These are phyloP conservation scores for Gracilaria gracilis DNA, from an alignment of 23 red algal species.

Conservation along the genomic window DNA sequence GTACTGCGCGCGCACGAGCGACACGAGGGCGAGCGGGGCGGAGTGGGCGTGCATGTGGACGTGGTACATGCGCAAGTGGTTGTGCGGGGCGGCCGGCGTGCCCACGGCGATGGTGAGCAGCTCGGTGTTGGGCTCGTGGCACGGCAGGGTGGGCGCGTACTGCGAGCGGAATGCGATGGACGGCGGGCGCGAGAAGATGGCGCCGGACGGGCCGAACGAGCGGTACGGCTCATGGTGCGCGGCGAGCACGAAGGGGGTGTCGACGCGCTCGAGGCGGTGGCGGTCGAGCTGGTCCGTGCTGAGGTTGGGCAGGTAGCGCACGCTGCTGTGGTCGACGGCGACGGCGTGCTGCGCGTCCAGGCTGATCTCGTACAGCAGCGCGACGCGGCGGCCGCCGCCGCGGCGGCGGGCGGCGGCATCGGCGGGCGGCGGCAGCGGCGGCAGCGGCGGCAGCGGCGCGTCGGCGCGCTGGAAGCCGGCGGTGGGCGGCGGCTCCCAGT, in stretches of 20 bases:
- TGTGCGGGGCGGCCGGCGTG: neutral
- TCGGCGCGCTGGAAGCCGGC: conserved; percentile 22
- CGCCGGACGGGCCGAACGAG: neutral
- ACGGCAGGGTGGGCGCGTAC: neutral
- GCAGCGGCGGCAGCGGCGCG: neutral
- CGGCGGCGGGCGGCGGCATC: neutral
- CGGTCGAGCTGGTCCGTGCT: neutral
- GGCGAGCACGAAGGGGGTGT: neutral
- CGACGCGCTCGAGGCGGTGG: neutral
- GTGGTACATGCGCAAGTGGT: neutral
- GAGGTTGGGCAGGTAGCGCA: neutral
- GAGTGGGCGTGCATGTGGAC: neutral
- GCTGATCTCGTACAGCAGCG: neutral
- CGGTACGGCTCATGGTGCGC: conserved; percentile 22
- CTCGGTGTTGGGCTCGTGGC: neutral
- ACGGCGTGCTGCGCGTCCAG: neutral
- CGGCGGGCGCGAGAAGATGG: neutral
- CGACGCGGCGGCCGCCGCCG: neutral
- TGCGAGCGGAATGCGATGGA: too few relatives aligned
- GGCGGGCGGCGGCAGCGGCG: neutral
- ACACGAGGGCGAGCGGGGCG: conserved; percentile 17
- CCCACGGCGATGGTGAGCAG: neutral
- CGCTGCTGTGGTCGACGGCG: neutral
- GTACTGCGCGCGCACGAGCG: neutral
- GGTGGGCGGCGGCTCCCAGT: neutral